Conservation (phyloP, 2,329 filamentous ascomycete species). For the Monilinia laxa region DNA sequence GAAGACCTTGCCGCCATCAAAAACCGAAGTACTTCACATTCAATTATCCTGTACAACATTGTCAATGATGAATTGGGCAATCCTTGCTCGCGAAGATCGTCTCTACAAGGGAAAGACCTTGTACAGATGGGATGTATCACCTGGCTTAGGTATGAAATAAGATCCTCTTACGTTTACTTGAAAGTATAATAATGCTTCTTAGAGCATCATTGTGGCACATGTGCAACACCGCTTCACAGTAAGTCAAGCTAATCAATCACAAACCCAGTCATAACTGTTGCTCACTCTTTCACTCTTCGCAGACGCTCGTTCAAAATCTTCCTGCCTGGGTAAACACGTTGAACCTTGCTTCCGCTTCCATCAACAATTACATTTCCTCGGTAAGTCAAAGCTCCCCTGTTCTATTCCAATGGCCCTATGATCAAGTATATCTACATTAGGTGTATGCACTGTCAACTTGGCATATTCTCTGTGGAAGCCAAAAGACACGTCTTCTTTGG, state of each 20-base stretch:
- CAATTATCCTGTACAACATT: not conserved
- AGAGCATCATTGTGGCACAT: slow-evolving; percentile 41
- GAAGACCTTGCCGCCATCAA: not conserved
- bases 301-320: slow-evolving; percentile 38
- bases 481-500: not conserved
- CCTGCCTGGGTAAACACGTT: slow-evolving; percentile 40
- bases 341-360: slow-evolving; percentile 41
- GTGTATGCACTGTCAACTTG: not conserved
- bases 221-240: slow-evolving; percentile 38
- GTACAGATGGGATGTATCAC: slow-evolving; percentile 39
- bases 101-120: slow-evolving; percentile 37
- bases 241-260: slow-evolving; percentile 12
- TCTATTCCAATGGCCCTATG: not conserved
- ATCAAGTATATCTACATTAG: not conserved
- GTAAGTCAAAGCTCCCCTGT: slow-evolving; percentile 28
- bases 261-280: not conserved
- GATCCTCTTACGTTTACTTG: not conserved
- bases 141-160: slow-evolving; percentile 36
- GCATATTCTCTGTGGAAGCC: no score
- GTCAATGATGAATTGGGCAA: slow-evolving; percentile 37
- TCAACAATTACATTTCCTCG: slow-evolving; percentile 40
- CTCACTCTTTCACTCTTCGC: slow-evolving; percentile 5
- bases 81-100: slow-evolving; percentile 33
- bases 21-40: not conserved
- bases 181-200: slow-evolving; percentile 24